A percentile compares a stretch with the other conserved stretches of the same genome.
These are phyloP conservation scores for Monocercomonoides exilis DNA, from an alignment of 78 protist species.

Conservation along the genomic window DNA sequence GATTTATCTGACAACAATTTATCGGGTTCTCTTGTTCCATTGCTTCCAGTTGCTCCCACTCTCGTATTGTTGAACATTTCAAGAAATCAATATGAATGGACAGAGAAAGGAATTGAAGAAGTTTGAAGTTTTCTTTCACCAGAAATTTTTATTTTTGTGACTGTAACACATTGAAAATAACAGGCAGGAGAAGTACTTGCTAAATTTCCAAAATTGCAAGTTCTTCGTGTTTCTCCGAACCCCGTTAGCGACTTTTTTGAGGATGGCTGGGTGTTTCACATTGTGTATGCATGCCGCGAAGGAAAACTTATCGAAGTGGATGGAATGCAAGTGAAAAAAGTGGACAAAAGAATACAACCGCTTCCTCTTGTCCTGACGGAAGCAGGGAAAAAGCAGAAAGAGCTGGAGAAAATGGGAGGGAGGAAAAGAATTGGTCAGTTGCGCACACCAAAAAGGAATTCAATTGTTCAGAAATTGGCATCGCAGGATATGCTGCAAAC, in stretches of 20 bases:
- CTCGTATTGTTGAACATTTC: background rate
- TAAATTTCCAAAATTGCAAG: background rate
- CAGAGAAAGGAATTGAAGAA: background rate
- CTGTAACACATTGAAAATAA: no score
- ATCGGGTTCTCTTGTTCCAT: background rate
- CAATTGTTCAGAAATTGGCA: no score
- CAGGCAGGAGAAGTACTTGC: no score
- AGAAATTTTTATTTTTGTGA: background rate
- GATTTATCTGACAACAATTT: background rate
- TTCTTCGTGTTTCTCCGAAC: background rate
- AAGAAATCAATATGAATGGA: background rate
- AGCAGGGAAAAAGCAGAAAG: background rate
- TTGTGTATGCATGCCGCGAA: background rate
- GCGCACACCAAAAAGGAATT: background rate
- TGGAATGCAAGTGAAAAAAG: background rate
- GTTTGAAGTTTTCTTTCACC: background rate
- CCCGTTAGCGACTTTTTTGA: background rate
- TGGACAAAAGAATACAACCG: background rate
- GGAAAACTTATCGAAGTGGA: background rate
- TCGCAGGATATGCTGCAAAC: no score
- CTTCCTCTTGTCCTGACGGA: background rate
- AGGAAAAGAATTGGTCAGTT: background rate
- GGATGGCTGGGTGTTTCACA: background rate
- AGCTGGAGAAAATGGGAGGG: background rate
- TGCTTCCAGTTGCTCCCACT: background rate